Evolutionary conservation across 441 rosid genomes (phyloP).

Genomic region (Corymbia citriodora): DNA sequence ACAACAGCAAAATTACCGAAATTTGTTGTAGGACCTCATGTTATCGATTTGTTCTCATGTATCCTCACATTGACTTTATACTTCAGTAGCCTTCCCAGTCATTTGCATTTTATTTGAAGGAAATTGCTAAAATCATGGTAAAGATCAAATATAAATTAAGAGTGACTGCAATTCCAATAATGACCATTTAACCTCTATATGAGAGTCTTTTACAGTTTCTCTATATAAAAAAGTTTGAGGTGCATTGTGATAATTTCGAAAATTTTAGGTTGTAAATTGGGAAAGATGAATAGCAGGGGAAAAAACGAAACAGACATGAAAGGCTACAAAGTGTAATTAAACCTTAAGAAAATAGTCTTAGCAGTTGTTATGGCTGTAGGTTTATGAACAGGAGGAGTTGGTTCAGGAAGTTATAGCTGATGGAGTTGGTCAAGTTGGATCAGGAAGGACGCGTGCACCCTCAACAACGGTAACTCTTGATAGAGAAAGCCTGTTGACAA

Average conservation of each 20-base stretch:
- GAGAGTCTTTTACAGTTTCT: neutral
- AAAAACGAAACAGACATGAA: neutral
- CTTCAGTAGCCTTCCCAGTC: neutral
- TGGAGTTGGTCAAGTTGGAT: conserved; percentile 1
- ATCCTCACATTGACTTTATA: neutral
- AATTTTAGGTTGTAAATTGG: neutral
- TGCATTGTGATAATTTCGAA: neutral
- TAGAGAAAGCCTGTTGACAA: conserved; percentile 11
- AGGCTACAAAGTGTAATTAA: neutral
- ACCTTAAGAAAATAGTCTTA: neutral
- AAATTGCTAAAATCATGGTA: neutral
- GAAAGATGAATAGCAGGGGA: neutral
- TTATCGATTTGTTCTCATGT: neutral
- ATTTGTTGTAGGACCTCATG: neutral
- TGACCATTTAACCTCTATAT: neutral
- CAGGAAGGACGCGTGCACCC: neutral
- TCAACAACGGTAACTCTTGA: conserved; percentile 12
- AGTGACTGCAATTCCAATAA: neutral
- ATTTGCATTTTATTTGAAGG: neutral
- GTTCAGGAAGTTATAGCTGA: conserved; percentile 3
- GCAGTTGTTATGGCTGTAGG: conserved; percentile 9
- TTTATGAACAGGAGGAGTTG: conserved; percentile 11
- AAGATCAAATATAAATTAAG: neutral
- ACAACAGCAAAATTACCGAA: neutral
- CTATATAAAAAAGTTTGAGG: neutral